Percentiles rank a stretch among this genome's conserved stretches.
Evolutionary conservation across 192 early-diverging fungal genomes (phyloP).

Genomic region (Entophlyctis luteolus): DNA sequence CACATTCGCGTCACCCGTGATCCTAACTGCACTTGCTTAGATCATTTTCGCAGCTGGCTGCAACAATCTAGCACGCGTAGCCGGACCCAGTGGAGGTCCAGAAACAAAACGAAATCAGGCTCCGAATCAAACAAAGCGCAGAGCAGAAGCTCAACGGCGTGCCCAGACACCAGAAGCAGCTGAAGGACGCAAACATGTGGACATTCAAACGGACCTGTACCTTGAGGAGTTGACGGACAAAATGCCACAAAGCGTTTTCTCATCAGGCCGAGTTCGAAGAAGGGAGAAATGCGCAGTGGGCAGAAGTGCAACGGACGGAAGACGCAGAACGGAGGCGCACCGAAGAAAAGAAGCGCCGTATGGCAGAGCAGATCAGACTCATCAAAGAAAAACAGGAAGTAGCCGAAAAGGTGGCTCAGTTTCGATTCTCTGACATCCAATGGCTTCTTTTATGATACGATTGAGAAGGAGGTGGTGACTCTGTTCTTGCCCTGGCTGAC

Average conservation of each 20-base stretch:
- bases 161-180: conserved; percentile 58
- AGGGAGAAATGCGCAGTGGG: conserved; percentile 51
- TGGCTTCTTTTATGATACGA: conserved; percentile 60
- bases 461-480: conserved; percentile 55
- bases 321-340: conserved; percentile 60
- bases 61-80: conserved; percentile 42
- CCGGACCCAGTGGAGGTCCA: conserved; percentile 60
- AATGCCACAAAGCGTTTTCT: conserved; percentile 56
- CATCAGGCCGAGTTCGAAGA: conserved; percentile 48
- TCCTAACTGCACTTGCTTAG: conserved; percentile 41
- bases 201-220: conserved; percentile 64
- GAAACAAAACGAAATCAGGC: conserved; percentile 45
- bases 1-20: conserved; percentile 54
- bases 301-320: conserved; percentile 59
- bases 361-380: conserved; percentile 49
- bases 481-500: conserved; percentile 58
- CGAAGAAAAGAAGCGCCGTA: conserved; percentile 60
- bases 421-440: conserved; percentile 47
- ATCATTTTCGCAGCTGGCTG: neutral
- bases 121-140: conserved; percentile 44
- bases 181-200: conserved; percentile 53
- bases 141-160: conserved; percentile 54
- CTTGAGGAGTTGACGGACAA: conserved; percentile 60
- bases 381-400: conserved; percentile 58
- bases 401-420: conserved; percentile 56